phyloP scores from a whole-genome alignment of 2,329 filamentous ascomycete genomes.

The Fusarium setosum region DNA sequence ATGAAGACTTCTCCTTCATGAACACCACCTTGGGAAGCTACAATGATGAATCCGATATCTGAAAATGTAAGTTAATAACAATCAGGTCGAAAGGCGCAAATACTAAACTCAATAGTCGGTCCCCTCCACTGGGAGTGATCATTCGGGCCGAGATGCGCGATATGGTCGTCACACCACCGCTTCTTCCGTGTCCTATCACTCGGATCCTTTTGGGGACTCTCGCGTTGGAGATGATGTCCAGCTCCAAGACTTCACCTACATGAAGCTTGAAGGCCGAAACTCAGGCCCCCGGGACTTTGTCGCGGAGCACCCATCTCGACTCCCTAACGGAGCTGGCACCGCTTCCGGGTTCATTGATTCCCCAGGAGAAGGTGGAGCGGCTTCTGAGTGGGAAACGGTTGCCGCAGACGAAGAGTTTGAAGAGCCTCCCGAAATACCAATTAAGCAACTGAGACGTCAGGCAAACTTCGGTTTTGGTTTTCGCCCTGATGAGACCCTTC shows the following conservation, averaged over 20 bases:
- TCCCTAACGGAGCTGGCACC: background rate
- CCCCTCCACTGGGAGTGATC: constrained; percentile 28
- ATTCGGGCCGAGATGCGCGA: constrained; percentile 35
- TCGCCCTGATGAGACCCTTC: constrained; percentile 13
- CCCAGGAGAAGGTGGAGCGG: constrained; percentile 30
- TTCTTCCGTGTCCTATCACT: constrained; percentile 25
- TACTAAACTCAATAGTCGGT: constrained; percentile 28
- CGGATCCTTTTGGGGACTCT: constrained; percentile 22
- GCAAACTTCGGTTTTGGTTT: constrained; percentile 30
- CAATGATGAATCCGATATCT: constrained; percentile 23
- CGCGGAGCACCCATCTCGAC: constrained; percentile 24
- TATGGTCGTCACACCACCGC: constrained; percentile 28
- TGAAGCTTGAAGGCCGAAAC: constrained; percentile 1
- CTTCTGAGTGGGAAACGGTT: constrained; percentile 48
- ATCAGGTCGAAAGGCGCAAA: background rate
- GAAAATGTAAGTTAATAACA: constrained; percentile 18
- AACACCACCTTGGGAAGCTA: background rate
- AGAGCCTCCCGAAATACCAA: constrained; percentile 8
- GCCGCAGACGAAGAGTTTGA: constrained; percentile 41
- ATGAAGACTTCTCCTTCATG: background rate
- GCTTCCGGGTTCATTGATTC: background rate
- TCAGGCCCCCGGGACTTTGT: constrained; percentile 28
- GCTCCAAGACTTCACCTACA: constrained; percentile 20
- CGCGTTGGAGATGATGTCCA: constrained; percentile 14
- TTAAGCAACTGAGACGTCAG: constrained; percentile 14